Base-by-base conservation (phyloP, 1,284 basidiomycete genomes). In the Pascua sp. region DNA sequence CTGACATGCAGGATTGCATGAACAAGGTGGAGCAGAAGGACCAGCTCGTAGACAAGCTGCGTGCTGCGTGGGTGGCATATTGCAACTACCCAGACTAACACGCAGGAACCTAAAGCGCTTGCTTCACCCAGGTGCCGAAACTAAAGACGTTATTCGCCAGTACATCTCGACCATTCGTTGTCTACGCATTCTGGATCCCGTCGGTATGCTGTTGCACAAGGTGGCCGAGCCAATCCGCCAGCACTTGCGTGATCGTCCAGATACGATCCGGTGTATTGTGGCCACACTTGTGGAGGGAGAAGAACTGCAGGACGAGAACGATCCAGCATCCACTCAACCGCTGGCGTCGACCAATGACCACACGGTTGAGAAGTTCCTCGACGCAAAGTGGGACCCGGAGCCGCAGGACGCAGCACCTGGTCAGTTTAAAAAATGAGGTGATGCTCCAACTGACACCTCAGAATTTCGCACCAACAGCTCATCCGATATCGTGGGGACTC, bases 131-230 rank as follows among this genome's bases (percentile, higher is more conserved):
- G 96, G 94, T 10, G 92, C 93, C 2, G 92, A 94, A 63, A 98
- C 96, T 0, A 89, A 89, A 66, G 85, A 91, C 64, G 94, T 98
- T 60, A 81, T 98, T 17, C 81, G 85, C 2, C 88, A 91, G 81
- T 98, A 98, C 74, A 90, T 98, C n/a, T 86, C 88, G 2, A 93
- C 91, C 1, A 97, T 99, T 68, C 87, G 89, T 62, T 92, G 90
- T 67, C 78, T 98, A 13, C 86, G 94, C 1, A 85, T 94, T 47
- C 80, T 98, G 36, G 95, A 98, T 72, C 90, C 93, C 1, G 87
- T 87, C 0, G 94, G 94, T 0, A 93, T 98, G 0, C 80, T 98
- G 4, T 80, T 98, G 4, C 91, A 88, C 79, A 89, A 92, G 67
- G 89, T 95, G 0, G 91, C 92, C 0, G 88, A 91, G 70, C 91